Base-by-base conservation (phyloP, 345 rosid species). In the Psidium guajava region DNA sequence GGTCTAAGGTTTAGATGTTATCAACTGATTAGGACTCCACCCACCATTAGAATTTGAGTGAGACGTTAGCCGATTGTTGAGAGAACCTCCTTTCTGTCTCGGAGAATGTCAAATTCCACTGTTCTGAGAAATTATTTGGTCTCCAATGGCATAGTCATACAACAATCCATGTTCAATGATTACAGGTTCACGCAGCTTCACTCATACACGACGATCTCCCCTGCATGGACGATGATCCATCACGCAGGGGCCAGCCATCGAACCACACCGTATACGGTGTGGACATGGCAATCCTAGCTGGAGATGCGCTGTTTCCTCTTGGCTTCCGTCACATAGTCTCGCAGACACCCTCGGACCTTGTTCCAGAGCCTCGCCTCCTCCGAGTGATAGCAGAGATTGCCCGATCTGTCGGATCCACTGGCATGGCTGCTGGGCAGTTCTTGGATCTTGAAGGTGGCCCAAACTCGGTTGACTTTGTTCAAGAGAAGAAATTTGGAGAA, bases 371-470 rank as follows among this genome's bases (percentile, higher is more conserved):
- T 52, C 88, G 91, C 51, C 42, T 97, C 54, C 95, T 97, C 85
- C 93, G 91, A 44, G 94, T 97, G 90, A 92, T 95, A 81, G 87
- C 98, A 0, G 98, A 97, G 93, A 97, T 97, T 8, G 98, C 99
- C 53, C 97, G 96, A 86, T 87, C 96, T 14, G 98, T 97, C 54
- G 99, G 99, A 3, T 97, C 98, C 47, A 91, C 94, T 6, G 99
- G 98, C 84, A 97, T 97, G 98, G 98, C 98, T 82, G 98, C 99
- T 1, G 98, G 99, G 21, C 98, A 97, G 92, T 97, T 92, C 88
- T 92, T 94, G 42, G 98, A 97, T 88, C 96, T 96, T 20, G 95
- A 96, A 86, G 98, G 98, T 24, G 93, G 91, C 14, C 92, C 94
- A 16, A 91, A 91, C 42, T 90, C 91, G 1, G 83, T 91, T 75